These are phyloP conservation scores for Withania somnifera DNA, from an alignment of 305 asterid species.

Conservation along the genomic window DNA sequence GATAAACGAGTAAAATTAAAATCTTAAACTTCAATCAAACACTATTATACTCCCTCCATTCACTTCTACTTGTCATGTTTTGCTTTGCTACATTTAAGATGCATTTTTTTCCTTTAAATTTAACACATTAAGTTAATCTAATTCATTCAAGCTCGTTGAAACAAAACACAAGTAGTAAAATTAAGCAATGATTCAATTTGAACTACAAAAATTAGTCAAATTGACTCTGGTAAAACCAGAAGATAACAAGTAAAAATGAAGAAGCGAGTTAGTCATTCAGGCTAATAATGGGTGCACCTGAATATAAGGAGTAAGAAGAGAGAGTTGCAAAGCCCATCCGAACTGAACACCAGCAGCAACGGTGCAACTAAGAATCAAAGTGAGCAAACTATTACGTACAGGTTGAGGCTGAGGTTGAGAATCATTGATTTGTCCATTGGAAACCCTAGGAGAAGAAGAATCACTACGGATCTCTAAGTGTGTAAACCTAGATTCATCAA, in stretches of 20 bases:
- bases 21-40: neutral
- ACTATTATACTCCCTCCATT: neutral
- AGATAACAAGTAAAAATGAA: neutral
- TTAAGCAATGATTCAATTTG: too few species aligned
- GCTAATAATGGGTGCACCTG: constrained; percentile 36
- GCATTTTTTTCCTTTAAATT: too few species aligned
- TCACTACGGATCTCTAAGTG: constrained; percentile 34
- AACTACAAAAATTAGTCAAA: neutral
- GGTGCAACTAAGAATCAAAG: constrained; percentile 77
- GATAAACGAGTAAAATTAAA: neutral
- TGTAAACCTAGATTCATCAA: constrained; percentile 30
- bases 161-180: too few species aligned
- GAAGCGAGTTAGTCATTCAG: neutral
- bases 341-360: constrained; percentile 99
- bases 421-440: constrained; percentile 14
- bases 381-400: constrained; percentile 37
- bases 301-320: constrained; percentile 94
- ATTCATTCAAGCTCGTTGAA: too few species aligned
- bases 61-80: neutral
- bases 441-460: constrained; percentile 22
- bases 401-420: constrained; percentile 20
- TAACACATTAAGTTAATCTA: too few species aligned
- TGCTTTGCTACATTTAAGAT: too few species aligned
- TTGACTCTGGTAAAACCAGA: neutral
- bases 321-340: constrained; percentile 98